These are phyloP conservation scores for Hypoxylon intermedium DNA, from an alignment of 495 filamentous ascomycete genomes.

Conservation along the genomic window DNA sequence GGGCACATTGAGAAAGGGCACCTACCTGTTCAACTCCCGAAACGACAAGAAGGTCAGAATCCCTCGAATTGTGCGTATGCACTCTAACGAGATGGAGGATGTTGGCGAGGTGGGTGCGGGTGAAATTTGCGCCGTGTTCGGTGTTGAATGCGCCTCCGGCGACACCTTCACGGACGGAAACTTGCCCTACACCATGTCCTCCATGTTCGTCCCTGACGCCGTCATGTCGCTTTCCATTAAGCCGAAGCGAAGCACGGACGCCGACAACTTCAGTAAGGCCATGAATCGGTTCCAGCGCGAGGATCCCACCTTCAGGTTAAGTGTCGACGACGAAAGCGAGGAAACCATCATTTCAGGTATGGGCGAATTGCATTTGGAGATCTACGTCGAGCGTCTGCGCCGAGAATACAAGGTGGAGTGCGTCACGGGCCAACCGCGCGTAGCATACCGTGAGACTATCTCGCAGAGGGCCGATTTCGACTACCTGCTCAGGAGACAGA, in stretches of 20 bases:
- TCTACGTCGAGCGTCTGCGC: constrained; percentile 98
- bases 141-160: constrained; percentile 96
- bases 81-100: constrained; percentile 99
- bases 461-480: constrained; percentile 79
- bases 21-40: constrained; percentile 91
- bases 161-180: constrained; percentile 97
- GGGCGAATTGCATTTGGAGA: constrained; percentile 96
- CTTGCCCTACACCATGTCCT: constrained; percentile 94
- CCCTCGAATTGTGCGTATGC: constrained; percentile 98
- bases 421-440: constrained; percentile 93
- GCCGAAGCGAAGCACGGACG: constrained; percentile 92
- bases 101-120: constrained; percentile 89
- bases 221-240: constrained; percentile 98
- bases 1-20: constrained; percentile 84
- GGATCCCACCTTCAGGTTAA: constrained; percentile 96
- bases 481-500: constrained; percentile 94
- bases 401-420: constrained; percentile 97
- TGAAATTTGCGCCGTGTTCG: constrained; percentile 98
- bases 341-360: constrained; percentile 99
- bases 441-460: constrained; percentile 97
- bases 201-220: constrained; percentile 98
- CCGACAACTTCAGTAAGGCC: constrained; percentile 94
- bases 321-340: constrained; percentile 85
- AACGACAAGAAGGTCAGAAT: constrained; percentile 96
- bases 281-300: constrained; percentile 99